These are phyloP conservation scores for Candida nonsorbophila DNA, from an alignment of 805 yeast genomes.

Conservation along the genomic window DNA sequence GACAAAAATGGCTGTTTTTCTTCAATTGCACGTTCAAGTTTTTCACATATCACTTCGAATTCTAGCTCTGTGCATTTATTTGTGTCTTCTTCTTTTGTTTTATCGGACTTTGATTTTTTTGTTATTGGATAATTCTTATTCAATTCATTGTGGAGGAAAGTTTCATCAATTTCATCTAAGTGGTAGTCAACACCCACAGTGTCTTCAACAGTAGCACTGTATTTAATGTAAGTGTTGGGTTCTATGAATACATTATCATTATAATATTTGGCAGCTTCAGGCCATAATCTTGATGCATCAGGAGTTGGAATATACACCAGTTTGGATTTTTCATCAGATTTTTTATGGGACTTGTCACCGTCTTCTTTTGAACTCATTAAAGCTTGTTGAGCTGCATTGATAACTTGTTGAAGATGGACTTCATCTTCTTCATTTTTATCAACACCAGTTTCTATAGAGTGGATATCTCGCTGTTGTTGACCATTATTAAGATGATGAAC, in stretches of 20 bases:
- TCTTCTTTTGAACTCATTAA: slow-evolving; percentile 30
- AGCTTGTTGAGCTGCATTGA: slow-evolving; percentile 70
- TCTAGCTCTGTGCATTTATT: slow-evolving; percentile 66
- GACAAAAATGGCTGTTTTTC: slow-evolving; percentile 85
- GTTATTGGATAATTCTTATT: slow-evolving; percentile 32
- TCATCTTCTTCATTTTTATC: slow-evolving; percentile 97
- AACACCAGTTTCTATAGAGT: slow-evolving; percentile 94
- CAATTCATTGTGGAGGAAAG: slow-evolving; percentile 43
- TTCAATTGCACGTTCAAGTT: slow-evolving; percentile 66
- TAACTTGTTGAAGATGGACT: slow-evolving; percentile 88
- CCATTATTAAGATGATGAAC: slow-evolving; percentile 39
- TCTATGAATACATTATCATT: slow-evolving; percentile 52
- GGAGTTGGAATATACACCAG: slow-evolving; percentile 92
- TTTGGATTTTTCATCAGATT: slow-evolving; percentile 11
- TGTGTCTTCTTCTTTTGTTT: slow-evolving; percentile 3
- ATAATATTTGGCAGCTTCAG: slow-evolving; percentile 70
- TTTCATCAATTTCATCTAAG: slow-evolving; percentile 87
- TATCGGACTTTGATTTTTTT: slow-evolving; percentile 7
- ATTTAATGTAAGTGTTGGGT: slow-evolving; percentile 79
- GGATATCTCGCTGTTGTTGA: slow-evolving; percentile 78
- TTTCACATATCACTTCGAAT: slow-evolving; percentile 72
- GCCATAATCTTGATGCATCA: slow-evolving; percentile 83
- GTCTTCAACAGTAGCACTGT: slow-evolving; percentile 95
- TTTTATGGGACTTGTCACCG: slow-evolving; percentile 31
- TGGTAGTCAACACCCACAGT: slow-evolving; percentile 80